Evolutionary conservation across 495 filamentous ascomycete species (phyloP), one percentile per base, ranked within the genome.

Genomic region (Talaromyces wortmannii): DNA sequence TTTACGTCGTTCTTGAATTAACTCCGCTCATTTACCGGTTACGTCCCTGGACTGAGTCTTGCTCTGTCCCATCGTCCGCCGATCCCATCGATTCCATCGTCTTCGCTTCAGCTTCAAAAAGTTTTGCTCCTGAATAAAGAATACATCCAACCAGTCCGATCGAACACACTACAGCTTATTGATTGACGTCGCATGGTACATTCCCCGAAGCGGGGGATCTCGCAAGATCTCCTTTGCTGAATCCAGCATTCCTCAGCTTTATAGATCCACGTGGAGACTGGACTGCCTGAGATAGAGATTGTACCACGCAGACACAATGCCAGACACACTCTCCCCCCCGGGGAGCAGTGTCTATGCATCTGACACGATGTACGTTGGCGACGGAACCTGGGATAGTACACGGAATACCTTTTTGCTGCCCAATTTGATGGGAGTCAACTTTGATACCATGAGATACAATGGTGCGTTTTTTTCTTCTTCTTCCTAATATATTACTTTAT

Each of bases 381-480:
- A 96, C 74, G 91, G 91, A 31, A 96, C 91, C 31, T 96, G 91
- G 91, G 90, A 96, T 61, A 80, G 81, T 23, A 73, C 79, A 56
- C 83, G 86, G 68, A 91, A 96, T 70, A 88, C 85, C 7, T 96
- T 96, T 69, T 78, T 96, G 48, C 71, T 96, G 46, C 91, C 91
- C 23, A 94, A 94, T 71, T 70, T 96, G 40, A 78, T 88, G 66
- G 91, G 91, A 2, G 66, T 95, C 13, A 95, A 96, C 68, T 91
- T 92, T 69, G 90, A 86, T 52, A 96, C 91, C n/a, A 96, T 91
- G 86, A 83, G 80, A 70, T 95, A 95, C 71, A 96, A 96, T 83
- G 91, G 91, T 94, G 71, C 62, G 82, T 66, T 7, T 16, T 16
- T 16, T 53, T n/a, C 8, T 33, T 2, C 36, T 4, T n/a, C 3